Percentiles rank a stretch among this genome's conserved stretches.
phyloP scores from a whole-genome alignment of 2,329 filamentous ascomycete genomes.

The Coleophoma eucalyptorum region DNA sequence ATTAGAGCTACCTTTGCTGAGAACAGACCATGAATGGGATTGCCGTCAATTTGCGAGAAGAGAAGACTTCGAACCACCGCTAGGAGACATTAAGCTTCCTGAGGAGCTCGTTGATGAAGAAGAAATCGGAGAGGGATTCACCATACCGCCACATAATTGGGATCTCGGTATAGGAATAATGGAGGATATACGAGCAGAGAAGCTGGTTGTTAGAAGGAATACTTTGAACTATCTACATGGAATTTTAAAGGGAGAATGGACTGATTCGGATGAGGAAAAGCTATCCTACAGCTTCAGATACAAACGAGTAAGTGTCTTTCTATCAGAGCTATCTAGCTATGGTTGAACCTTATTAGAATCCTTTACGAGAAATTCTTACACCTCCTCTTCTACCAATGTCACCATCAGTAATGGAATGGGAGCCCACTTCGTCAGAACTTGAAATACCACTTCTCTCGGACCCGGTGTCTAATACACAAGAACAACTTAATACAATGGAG shows the following conservation, averaged over 20 bases:
- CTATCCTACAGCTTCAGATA: constrained; percentile 17
- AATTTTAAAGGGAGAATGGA: constrained; percentile 13
- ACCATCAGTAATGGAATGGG: constrained; percentile 10
- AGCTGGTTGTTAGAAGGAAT: constrained; percentile 19
- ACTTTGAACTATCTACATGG: constrained; percentile 17
- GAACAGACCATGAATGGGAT: constrained; percentile 22
- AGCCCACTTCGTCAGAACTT: constrained; percentile 14
- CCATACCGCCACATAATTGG: constrained; percentile 14
- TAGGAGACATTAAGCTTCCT: constrained; percentile 22
- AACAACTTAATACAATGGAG: constrained; percentile 21
- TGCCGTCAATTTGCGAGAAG: constrained; percentile 17
- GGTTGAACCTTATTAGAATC: not conserved
- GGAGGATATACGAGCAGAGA: constrained; percentile 21
- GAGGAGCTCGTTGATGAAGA: constrained; percentile 22
- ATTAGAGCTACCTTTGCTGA: constrained; percentile 24
- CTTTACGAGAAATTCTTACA: constrained; percentile 19
- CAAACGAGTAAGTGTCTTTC: constrained; percentile 15
- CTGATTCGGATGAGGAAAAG: constrained; percentile 14
- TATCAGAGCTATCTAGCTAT: not conserved
- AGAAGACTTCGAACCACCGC: constrained; percentile 19
- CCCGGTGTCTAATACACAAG: constrained; percentile 2
- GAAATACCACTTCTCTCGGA: constrained; percentile 9
- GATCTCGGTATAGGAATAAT: constrained; percentile 12
- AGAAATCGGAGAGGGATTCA: constrained; percentile 17
- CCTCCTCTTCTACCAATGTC: constrained; percentile 24